Base-by-base conservation (phyloP, 176 grass and related monocot genomes). In the Musa beccarii region DNA sequence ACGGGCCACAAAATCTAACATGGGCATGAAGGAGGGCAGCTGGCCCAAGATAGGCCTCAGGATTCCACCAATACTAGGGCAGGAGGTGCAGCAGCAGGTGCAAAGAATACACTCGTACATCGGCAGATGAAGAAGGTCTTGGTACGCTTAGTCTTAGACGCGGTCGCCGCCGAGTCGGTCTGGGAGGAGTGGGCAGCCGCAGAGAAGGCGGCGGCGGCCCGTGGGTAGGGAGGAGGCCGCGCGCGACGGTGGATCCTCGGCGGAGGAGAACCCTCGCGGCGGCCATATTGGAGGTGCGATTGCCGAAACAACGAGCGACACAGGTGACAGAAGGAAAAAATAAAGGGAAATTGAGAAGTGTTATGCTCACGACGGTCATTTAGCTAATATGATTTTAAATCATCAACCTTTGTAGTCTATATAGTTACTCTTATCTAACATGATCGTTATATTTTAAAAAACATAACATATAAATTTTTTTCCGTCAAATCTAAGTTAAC, bases 71-170 rank as follows among this genome's bases (percentile, higher is more conserved):
- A 11, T 79, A 84, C 69, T 74, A 62, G 82, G 70, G 26, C 70
- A 79, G 75, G 82, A 79, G 51, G 82, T 84, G 52, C 76, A 74
- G 76, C 76, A 79, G 69, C 82, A 84, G 78, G 83, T 77, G 50
- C 83, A 84, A 28, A 84, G 83, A 69, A 84, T 75, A 53, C 83
- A 84, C 52, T 84, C 77, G 19, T 84, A 84, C 83, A 98, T 4
- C 94, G 78, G 86, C 93, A 93, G 90, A 98, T 98, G 79, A 90
- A 90, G 94, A 98, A 98, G 57, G 88, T 93, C 84, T 93, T 98
- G 50, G 25, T 80, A 23, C 51, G 78, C 67, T 77, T 80, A 0
- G 77, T 54, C 1, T 75, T 1, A 0, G 78, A 16, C 2, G 77
- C 73, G 21, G 75, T 59, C 26, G 26, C 26, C 26, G 26, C 26